These are phyloP conservation scores for Gentiana straminea DNA, from an alignment of 257 asterid genomes.

Conservation along the genomic window DNA sequence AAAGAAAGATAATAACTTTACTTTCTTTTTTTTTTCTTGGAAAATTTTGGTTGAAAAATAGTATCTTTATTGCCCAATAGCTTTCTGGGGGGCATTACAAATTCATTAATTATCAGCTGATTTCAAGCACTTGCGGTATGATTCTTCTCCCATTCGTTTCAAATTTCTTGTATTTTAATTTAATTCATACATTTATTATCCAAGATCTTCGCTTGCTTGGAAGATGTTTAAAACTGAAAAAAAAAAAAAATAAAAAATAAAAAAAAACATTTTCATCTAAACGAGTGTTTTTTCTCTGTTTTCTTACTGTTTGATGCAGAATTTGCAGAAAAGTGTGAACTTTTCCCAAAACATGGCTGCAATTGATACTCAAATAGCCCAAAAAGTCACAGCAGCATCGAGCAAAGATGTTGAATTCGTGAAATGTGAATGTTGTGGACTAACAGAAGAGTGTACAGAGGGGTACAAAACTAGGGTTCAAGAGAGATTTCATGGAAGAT, in stretches of 20 bases:
- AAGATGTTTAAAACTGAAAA: background rate
- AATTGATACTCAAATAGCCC: slow-evolving; percentile 17
- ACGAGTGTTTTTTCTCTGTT: background rate
- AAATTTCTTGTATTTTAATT: background rate
- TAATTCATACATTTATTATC: background rate
- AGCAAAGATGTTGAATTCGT: slow-evolving; percentile 32
- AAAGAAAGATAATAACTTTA: slow-evolving; percentile 43
- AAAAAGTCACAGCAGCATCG: slow-evolving; percentile 1
- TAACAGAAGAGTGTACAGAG: slow-evolving; percentile 77
- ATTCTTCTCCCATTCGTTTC: background rate
- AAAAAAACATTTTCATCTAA: no score
- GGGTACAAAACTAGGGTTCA: slow-evolving; percentile 47
- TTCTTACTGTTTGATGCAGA: background rate
- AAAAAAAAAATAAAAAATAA: no score
- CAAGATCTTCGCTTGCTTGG: background rate
- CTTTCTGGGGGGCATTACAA: background rate
- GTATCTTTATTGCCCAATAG: background rate
- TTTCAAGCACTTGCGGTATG: slow-evolving; percentile 15
- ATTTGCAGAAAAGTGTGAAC: background rate
- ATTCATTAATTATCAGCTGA: slow-evolving; percentile 1
- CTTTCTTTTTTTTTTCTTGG: background rate
- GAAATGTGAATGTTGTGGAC: slow-evolving; percentile 72
- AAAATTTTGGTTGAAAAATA: background rate
- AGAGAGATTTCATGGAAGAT: slow-evolving; percentile 51
- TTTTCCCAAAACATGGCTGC: slow-evolving; percentile 4